Evolutionary conservation across 2,329 filamentous ascomycete genomes (phyloP), one percentile per base, ranked within the genome.

Genomic region (Microdochium bolleyi): DNA sequence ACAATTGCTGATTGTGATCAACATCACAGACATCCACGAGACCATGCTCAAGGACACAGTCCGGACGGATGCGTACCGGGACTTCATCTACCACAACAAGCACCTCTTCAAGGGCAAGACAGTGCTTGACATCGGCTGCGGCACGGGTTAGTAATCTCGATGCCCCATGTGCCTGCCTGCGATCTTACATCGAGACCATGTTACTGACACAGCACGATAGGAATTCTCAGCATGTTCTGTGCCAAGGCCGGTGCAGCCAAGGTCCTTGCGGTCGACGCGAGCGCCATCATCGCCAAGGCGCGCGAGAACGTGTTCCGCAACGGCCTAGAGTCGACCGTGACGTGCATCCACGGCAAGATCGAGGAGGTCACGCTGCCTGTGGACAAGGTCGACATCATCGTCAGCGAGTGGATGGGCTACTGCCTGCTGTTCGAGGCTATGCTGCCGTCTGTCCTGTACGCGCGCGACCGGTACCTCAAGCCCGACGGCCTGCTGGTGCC

Each of bases 381-480:
- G 8, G 76, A 83, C 52, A 76, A 92, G 63, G 92, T 96, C 48
- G 92, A 97, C 70, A 87, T 97, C 63, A 96, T 97, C 65, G 86
- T 97, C 55, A 95, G 89, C 55, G 92, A 97, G 69, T 97, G 92
- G 92, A 97, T 97, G 92, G 92, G 92, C 27, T 97, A 97, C 67
- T 89, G 86, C 58, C 79, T 96, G 19, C 79, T 96, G 5, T 97
- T 95, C 68, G 92, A 97, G 71, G 90, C 91, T 53, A 97, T 97
- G 92, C 83, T 97, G 25, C 90, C 94, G 58, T 95, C 89, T 49
- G 89, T 97, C 22, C 78, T 97, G 50, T 92, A 84, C 64, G 92
- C 92, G 46, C 81, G 92, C 56, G 92, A 97, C 70, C 84, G 82
- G 60, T 96, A 96, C 68, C 82, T 97, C 24, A 84, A 81, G 55